Percentiles rank a stretch among this genome's conserved stretches.
phyloP scores from a whole-genome alignment of 2,329 filamentous ascomycete species.

The Ceratocystis lukuohia region DNA sequence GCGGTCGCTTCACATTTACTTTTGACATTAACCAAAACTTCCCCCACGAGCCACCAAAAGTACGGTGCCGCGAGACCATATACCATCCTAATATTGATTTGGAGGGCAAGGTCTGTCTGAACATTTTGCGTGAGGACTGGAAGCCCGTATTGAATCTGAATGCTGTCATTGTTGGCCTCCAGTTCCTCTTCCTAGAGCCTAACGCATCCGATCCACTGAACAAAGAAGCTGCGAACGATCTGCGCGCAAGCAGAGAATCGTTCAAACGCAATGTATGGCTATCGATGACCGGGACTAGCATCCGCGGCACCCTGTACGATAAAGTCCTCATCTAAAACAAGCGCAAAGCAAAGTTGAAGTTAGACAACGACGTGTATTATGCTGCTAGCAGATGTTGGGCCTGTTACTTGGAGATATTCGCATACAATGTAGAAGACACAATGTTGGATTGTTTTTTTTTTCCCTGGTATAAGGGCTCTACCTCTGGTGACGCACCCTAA shows the following conservation, averaged over 20 bases:
- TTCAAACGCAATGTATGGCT: slow-evolving; percentile 85
- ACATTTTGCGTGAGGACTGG: slow-evolving; percentile 96
- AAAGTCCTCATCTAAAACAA: background rate
- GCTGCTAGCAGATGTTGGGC: background rate
- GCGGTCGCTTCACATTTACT: slow-evolving; percentile 73
- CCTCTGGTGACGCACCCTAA: too few relatives aligned
- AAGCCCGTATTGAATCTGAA: slow-evolving; percentile 96
- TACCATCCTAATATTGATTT: slow-evolving; percentile 99
- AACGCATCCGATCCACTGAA: slow-evolving; percentile 97
- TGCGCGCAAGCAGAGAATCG: slow-evolving; percentile 68
- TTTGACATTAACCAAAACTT: slow-evolving; percentile 92
- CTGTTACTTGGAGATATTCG: background rate
- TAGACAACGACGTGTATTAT: background rate
- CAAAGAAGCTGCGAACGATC: slow-evolving; percentile 90
- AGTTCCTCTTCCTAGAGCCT: slow-evolving; percentile 96
- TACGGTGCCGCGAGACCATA: slow-evolving; percentile 94
- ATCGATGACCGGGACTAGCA: slow-evolving; percentile 66
- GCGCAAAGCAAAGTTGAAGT: background rate
- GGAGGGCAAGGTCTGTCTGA: slow-evolving; percentile 94
- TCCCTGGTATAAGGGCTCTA: background rate
- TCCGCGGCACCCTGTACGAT: slow-evolving; percentile 64
- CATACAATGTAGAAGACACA: background rate
- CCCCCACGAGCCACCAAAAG: slow-evolving; percentile 93
- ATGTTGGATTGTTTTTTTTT: background rate
- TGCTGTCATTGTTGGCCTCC: slow-evolving; percentile 82